Evolutionary conservation across 2,329 filamentous ascomycete genomes (phyloP).

Genomic region (Paraphaeosphaeria sporulosa): DNA sequence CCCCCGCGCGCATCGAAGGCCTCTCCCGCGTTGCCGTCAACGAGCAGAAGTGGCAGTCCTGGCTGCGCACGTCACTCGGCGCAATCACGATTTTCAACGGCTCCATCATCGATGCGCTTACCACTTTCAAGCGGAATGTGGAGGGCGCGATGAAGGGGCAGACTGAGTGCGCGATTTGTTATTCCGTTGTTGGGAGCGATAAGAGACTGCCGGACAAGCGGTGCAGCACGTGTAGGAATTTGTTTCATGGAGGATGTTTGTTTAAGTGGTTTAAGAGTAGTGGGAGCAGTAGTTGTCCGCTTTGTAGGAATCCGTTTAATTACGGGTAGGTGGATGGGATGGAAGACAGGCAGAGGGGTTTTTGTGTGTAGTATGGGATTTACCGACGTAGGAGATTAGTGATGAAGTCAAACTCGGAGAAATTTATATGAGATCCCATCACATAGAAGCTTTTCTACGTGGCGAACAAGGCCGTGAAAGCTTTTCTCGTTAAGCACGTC

Average conservation of each 20-base stretch:
- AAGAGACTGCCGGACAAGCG: slow-evolving; percentile 90
- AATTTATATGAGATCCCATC: too few species aligned
- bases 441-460: too few species aligned
- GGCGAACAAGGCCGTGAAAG: too few species aligned
- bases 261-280: slow-evolving; percentile 98
- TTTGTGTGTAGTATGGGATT: neutral
- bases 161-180: slow-evolving; percentile 95
- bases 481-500: too few species aligned
- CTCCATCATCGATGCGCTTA: slow-evolving; percentile 84
- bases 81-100: slow-evolving; percentile 95
- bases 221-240: slow-evolving; percentile 90
- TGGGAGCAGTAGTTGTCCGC: slow-evolving; percentile 87
- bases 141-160: slow-evolving; percentile 89
- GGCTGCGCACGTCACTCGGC: slow-evolving; percentile 87
- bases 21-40: slow-evolving; percentile 85
- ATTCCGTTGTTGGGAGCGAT: slow-evolving; percentile 89
- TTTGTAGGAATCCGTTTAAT: slow-evolving; percentile 88
- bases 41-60: slow-evolving; percentile 91
- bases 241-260: slow-evolving; percentile 88
- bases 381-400: too few species aligned
- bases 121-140: slow-evolving; percentile 86
- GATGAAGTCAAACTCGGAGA: too few species aligned
- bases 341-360: too few species aligned
- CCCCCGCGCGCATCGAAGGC: slow-evolving; percentile 76
- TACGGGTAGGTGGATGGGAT: slow-evolving; percentile 53